Base-by-base conservation (phyloP, 305 asterid species). In the Solanum hybrid region DNA sequence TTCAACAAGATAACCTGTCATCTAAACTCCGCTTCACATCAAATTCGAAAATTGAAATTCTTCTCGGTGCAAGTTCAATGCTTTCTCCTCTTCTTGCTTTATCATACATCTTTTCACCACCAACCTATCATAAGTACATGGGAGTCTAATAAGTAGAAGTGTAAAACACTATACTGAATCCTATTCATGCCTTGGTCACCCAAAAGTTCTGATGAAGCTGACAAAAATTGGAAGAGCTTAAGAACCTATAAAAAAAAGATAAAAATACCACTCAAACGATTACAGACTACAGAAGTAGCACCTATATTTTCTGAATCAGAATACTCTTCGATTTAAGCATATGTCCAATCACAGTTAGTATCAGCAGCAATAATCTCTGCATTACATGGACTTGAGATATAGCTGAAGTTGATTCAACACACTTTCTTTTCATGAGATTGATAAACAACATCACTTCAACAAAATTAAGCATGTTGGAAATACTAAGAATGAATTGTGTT, bases 51-150 rank as follows among this genome's bases (percentile, higher is more conserved):
- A 97, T 95, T 42, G 99, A 94, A 86, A 96, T 94, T 76, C 95
- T 92, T 87, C 99, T 94, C 4, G 98, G 99, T 45, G 99, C 90
- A 89, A 97, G 99, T 92, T 97, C 98, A 22, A 97, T 91, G 91
- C 93, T 95, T 93, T 97, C 99, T 87, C 99, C 99, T 93, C 94
- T 96, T 92, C 99, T 94, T 89, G 99, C 99, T 93, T 96, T 97
- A 38, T 97, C 98, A 73, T 97, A 97, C 99, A 96, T 93, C 93
- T 95, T 95, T 92, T 94, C 98, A 90, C 99, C 99, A 19, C 99
- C 98, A 89, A 97, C 98, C 99, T 97, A 91, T 73, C 88, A 92
- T 38, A 77, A 75, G 42, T 19, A 80, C 42, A 91, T 66, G 29
- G 42, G 78, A 86, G 75, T 26, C 31, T 72, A 38, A 26, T 64